Evolutionary conservation across 148 eudicot genomes (phyloP).

Genomic region (Drosera capensis): DNA sequence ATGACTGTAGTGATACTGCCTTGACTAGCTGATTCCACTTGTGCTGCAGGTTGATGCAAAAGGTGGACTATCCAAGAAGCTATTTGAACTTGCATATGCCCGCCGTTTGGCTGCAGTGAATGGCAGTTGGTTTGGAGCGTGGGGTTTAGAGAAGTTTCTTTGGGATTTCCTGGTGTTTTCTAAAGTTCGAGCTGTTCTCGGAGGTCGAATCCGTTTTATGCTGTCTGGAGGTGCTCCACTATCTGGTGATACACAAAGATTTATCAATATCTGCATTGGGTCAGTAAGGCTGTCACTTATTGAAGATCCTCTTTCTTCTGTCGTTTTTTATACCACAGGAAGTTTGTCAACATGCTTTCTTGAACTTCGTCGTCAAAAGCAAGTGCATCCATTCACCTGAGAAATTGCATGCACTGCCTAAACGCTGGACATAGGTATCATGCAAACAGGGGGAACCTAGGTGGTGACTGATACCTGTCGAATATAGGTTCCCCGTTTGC

Average conservation of each 20-base stretch:
- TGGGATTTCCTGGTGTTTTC: slow-evolving; percentile 79
- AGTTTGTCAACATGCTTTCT: neutral
- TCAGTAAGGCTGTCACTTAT: slow-evolving; percentile 22
- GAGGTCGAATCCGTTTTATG: slow-evolving; percentile 74
- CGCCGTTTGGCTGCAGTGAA: slow-evolving; percentile 80
- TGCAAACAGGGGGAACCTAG: no score
- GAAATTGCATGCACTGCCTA: no score
- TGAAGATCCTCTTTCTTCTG: neutral
- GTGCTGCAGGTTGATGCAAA: slow-evolving; percentile 56
- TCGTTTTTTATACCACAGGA: neutral
- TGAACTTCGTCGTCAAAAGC: neutral
- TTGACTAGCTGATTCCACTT: neutral
- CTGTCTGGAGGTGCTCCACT: slow-evolving; percentile 97
- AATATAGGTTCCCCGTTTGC: no score
- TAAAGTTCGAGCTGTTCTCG: slow-evolving; percentile 65
- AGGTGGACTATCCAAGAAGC: slow-evolving; percentile 68
- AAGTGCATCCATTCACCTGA: neutral
- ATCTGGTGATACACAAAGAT: slow-evolving; percentile 91
- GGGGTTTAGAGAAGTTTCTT: slow-evolving; percentile 61
- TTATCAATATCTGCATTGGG: slow-evolving; percentile 89
- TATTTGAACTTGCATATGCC: slow-evolving; percentile 69
- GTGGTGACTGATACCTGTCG: no score
- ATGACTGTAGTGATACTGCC: neutral
- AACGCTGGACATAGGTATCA: no score
- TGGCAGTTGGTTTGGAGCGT: slow-evolving; percentile 93